These are phyloP conservation scores for Aureobasidium sp. DNA, from an alignment of 2,329 filamentous ascomycete species.

Conservation along the genomic window DNA sequence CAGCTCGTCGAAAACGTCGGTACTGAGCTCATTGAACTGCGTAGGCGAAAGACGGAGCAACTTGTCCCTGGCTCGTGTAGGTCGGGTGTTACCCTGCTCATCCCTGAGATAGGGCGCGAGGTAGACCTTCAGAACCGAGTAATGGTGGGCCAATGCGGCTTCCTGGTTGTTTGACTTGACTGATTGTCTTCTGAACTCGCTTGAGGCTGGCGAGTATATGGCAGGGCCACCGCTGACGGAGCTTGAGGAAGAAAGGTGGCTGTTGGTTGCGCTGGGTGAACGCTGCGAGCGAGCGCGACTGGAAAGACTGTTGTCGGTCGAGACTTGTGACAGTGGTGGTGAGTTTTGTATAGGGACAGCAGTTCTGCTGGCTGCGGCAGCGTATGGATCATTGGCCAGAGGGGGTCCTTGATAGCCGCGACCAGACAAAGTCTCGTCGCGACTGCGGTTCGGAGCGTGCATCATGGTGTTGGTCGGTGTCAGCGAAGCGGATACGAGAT, in stretches of 20 bases:
- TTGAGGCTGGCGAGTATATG: conserved; percentile 46
- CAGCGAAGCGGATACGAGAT: conserved; percentile 4
- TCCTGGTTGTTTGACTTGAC: conserved; percentile 34
- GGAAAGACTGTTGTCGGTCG: conserved; percentile 23
- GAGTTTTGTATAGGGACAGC: conserved; percentile 22
- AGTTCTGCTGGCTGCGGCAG: conserved; percentile 13
- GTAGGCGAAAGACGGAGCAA: conserved; percentile 78
- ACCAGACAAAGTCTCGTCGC: background rate
- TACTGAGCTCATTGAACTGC: conserved; percentile 95
- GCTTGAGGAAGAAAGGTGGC: conserved; percentile 72
- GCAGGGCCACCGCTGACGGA: conserved; percentile 77
- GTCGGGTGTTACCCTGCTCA: conserved; percentile 62
- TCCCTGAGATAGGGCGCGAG: conserved; percentile 63
- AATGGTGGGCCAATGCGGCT: conserved; percentile 69
- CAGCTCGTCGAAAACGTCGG: conserved; percentile 94
- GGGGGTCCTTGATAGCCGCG: conserved; percentile 46
- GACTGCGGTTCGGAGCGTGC: conserved; percentile 5
- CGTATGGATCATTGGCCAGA: conserved; percentile 24
- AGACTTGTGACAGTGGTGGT: conserved; percentile 28
- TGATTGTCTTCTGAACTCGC: conserved; percentile 26
- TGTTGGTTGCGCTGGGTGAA: conserved; percentile 26
- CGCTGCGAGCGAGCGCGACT: conserved; percentile 11
- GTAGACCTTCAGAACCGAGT: conserved; percentile 67
- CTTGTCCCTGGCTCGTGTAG: conserved; percentile 91
- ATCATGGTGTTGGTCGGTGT: background rate